Evolutionary conservation across 768 basidiomycete genomes (phyloP).

Genomic region (Chiua virens): DNA sequence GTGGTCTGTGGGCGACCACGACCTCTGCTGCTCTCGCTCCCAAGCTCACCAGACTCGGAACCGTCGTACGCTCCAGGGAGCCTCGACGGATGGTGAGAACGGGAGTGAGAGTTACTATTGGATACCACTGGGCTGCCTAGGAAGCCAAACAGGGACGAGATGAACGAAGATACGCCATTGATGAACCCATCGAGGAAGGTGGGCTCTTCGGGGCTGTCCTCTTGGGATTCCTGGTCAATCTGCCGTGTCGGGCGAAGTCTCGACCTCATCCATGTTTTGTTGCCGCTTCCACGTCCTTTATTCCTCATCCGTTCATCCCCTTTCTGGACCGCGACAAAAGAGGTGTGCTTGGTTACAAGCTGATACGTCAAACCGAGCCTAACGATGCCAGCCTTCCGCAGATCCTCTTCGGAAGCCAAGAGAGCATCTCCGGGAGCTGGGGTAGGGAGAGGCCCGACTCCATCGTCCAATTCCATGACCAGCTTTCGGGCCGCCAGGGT

Average conservation of each 20-base stretch:
- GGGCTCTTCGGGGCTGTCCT: neutral
- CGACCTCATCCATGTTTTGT: constrained; percentile 15
- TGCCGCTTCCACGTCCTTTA: neutral
- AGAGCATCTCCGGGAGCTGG: constrained; percentile 25
- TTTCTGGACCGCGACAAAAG: constrained; percentile 54
- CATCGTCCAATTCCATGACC: constrained; percentile 50
- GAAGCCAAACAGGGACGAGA: constrained; percentile 16
- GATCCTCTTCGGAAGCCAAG: constrained; percentile 30
- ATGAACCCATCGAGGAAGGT: constrained; percentile 22
- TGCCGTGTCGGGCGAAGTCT: constrained; percentile 6
- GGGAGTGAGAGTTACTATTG: neutral
- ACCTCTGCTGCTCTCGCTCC: neutral
- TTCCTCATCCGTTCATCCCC: constrained; percentile 22
- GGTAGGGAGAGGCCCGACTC: constrained; percentile 32
- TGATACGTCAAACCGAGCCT: constrained; percentile 52
- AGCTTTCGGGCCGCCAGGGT: constrained; percentile 53
- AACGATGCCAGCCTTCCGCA: constrained; percentile 46
- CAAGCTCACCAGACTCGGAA: constrained; percentile 15
- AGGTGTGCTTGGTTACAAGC: constrained; percentile 51
- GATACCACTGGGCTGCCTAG: constrained; percentile 1
- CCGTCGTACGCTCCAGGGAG: constrained; percentile 22
- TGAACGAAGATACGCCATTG: constrained; percentile 12
- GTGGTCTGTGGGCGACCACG: too few relatives aligned
- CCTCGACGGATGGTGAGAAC: neutral
- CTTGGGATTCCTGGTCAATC: neutral